phyloP scores from a whole-genome alignment of 2,329 filamentous ascomycete species.

The Alternaria tenuissima region DNA sequence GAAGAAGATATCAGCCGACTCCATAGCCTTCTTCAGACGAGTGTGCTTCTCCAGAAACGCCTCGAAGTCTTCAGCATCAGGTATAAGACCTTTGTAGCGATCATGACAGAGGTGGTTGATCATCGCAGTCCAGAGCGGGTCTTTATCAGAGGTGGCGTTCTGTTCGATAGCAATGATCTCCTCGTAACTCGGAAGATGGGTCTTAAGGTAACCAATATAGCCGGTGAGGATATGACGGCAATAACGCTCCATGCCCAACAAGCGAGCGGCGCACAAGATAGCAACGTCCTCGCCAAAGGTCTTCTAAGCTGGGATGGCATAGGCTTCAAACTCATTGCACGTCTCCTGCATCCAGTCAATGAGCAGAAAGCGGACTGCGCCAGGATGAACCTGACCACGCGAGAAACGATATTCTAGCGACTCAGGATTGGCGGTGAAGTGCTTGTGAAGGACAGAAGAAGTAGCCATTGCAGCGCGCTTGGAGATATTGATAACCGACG shows the following conservation, averaged over 20 bases:
- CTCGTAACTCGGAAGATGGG: constrained; percentile 18
- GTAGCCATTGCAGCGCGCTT: constrained; percentile 28
- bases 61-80: constrained; percentile 16
- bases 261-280: constrained; percentile 17
- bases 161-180: constrained; percentile 21
- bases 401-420: constrained; percentile 12
- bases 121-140: constrained; percentile 26
- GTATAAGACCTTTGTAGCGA: constrained; percentile 9
- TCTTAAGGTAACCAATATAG: constrained; percentile 19
- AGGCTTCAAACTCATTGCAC: constrained; percentile 14
- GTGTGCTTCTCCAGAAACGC: constrained; percentile 12
- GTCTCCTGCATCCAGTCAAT: constrained; percentile 16
- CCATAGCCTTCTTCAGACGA: constrained; percentile 9
- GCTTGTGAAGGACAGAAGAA: constrained; percentile 14
- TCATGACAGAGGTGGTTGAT: constrained; percentile 22
- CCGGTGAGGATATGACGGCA: constrained; percentile 7
- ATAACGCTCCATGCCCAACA: constrained; percentile 27
- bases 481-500: constrained; percentile 3
- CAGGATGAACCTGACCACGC: background rate
- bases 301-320: constrained; percentile 6
- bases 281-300: constrained; percentile 17
- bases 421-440: constrained; percentile 19
- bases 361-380: constrained; percentile 15
- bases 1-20: constrained; percentile 14
- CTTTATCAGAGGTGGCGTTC: constrained; percentile 12